A percentile compares a stretch with the other conserved stretches of the same genome.
These are phyloP conservation scores for Tephrocybe rancida DNA, from an alignment of 768 basidiomycete species.

Conservation along the genomic window DNA sequence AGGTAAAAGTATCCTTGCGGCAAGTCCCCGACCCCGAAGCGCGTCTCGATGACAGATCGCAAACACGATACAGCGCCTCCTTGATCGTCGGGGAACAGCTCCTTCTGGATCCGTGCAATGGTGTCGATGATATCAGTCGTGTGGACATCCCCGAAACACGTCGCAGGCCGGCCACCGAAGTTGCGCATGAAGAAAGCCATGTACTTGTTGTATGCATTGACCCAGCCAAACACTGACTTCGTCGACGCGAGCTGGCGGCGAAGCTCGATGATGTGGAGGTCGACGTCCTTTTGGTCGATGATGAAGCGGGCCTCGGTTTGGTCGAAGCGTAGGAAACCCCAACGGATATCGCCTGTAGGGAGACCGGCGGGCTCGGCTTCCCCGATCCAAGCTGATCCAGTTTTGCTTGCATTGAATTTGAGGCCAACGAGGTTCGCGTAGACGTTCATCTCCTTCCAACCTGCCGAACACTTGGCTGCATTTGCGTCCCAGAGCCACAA, in stretches of 20 bases:
- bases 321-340: conserved; percentile 26
- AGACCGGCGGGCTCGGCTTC: conserved; percentile 10
- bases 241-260: conserved; percentile 30
- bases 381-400: conserved; percentile 41
- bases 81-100: conserved; percentile 23
- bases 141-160: conserved; percentile 27
- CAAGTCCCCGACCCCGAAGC: conserved; percentile 29
- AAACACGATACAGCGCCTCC: conserved; percentile 26
- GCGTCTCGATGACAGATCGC: conserved; percentile 26
- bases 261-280: conserved; percentile 31
- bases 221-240: conserved; percentile 34
- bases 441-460: conserved; percentile 43
- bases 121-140: conserved; percentile 28
- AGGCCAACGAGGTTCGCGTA: conserved; percentile 42
- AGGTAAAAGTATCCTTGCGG: conserved; percentile 32
- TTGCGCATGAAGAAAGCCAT: conserved; percentile 33
- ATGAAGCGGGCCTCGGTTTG: conserved; percentile 22
- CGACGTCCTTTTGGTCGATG: conserved; percentile 31
- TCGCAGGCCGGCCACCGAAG: conserved; percentile 30
- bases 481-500: conserved; percentile 45
- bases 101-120: conserved; percentile 28
- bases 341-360: conserved; percentile 22
- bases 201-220: conserved; percentile 35
- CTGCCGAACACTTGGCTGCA: conserved; percentile 31
- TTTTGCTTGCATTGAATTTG: conserved; percentile 43